phyloP scores from a whole-genome alignment of 129 eudicot species.

The Escallonia rubra region DNA sequence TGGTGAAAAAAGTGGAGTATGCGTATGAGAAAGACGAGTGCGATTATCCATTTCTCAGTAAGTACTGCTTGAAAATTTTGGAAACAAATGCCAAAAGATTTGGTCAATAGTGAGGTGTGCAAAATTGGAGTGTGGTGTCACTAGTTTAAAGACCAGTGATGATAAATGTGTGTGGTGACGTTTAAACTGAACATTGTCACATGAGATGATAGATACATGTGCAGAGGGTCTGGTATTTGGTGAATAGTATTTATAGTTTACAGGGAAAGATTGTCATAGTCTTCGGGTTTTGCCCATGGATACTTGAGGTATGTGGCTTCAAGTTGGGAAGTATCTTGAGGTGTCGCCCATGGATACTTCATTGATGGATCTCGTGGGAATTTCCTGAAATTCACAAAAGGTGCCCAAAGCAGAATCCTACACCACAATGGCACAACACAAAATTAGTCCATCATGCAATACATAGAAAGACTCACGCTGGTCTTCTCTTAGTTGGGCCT shows the following conservation, averaged over 20 bases:
- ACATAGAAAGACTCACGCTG: not conserved
- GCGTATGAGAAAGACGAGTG: too few species aligned
- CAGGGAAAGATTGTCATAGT: conserved; percentile 39
- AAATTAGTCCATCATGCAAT: not conserved
- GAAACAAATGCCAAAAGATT: too few species aligned
- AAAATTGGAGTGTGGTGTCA: too few species aligned
- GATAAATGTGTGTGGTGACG: too few species aligned
- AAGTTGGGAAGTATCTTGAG: conserved; percentile 59
- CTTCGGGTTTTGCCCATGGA: conserved; percentile 89
- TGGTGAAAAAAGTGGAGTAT: too few species aligned
- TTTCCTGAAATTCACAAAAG: conserved; percentile 85
- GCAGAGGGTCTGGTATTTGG: too few species aligned
- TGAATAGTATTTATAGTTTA: not conserved
- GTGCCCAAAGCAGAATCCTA: conserved; percentile 92
- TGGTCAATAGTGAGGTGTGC: too few species aligned
- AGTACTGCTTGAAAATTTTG: too few species aligned
- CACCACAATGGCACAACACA: not conserved
- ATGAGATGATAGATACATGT: not conserved
- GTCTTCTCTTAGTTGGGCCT: not conserved
- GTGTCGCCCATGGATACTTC: conserved; percentile 88
- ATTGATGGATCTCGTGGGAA: conserved; percentile 85
- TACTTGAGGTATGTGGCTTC: conserved; percentile 46
- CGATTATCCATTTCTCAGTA: too few species aligned
- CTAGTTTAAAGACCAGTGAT: too few species aligned
- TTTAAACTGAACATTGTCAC: not conserved